Conservation (phyloP, 345 rosid genomes). For the Sonneratia alba region DNA sequence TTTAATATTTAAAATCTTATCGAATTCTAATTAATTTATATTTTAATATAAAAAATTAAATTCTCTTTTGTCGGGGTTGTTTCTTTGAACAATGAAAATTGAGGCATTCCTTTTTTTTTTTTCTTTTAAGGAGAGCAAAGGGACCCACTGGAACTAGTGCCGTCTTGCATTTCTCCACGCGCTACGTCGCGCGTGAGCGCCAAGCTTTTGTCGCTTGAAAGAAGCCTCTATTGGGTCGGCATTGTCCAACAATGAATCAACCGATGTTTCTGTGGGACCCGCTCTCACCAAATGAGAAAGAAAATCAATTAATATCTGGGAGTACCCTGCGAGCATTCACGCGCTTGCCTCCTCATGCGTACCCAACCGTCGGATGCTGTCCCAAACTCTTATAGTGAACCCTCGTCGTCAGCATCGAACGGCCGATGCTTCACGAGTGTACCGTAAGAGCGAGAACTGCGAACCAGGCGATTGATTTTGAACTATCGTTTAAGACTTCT, state of each 20-base stretch:
- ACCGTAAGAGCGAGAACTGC: not conserved
- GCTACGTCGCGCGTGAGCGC: not conserved
- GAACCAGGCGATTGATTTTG: not conserved
- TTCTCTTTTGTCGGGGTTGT: too few species aligned
- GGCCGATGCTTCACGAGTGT: not conserved
- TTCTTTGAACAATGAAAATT: too few species aligned
- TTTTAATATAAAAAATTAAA: too few species aligned
- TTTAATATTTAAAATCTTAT: too few species aligned
- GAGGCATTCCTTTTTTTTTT: too few species aligned
- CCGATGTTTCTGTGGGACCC: not conserved
- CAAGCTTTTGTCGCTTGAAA: slow-evolving; percentile 3
- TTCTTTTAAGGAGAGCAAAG: not conserved
- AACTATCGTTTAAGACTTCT: not conserved
- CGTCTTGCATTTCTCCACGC: not conserved
- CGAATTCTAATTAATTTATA: too few species aligned
- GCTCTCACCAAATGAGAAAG: not conserved
- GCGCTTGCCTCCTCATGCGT: not conserved
- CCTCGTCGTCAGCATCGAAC: not conserved
- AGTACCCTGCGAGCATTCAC: too few species aligned
- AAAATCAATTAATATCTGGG: too few species aligned
- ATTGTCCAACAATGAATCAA: not conserved
- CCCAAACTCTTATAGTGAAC: not conserved
- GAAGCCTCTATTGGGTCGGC: slow-evolving; percentile 14
- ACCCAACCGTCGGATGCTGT: slow-evolving; percentile 1
- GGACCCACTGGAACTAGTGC: too few species aligned